phyloP scores from a whole-genome alignment of 495 filamentous ascomycete genomes.

The Aspergillus baeticus region DNA sequence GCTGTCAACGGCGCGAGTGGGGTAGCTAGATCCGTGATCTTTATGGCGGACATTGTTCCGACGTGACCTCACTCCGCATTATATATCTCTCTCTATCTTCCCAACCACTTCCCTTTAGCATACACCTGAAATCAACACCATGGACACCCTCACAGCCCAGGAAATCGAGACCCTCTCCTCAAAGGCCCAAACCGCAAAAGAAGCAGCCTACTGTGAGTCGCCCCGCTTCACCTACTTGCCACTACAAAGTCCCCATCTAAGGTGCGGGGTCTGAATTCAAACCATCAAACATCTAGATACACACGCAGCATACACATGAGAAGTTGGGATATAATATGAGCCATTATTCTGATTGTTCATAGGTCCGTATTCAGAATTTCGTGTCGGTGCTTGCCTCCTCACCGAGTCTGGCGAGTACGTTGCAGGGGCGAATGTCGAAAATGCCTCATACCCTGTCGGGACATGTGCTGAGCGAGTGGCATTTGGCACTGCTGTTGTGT shows the following conservation, averaged over 20 bases:
- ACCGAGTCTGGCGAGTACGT: constrained; percentile 60
- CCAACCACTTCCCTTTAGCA: too few species aligned
- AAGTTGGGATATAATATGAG: background rate
- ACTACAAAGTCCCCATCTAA: too few species aligned
- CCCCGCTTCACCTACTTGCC: too few species aligned
- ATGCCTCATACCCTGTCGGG: constrained; percentile 86
- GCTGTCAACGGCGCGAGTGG: background rate
- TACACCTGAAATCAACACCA: constrained; percentile 5
- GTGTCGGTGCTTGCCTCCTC: constrained; percentile 81
- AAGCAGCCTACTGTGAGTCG: constrained; percentile 68
- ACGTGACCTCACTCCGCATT: background rate
- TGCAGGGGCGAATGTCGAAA: constrained; percentile 88
- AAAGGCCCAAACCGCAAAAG: constrained; percentile 64
- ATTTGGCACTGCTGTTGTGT: constrained; percentile 74
- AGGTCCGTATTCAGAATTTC: constrained; percentile 93
- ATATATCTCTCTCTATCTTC: background rate
- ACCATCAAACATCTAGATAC: background rate
- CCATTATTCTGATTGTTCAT: background rate
- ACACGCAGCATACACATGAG: background rate
- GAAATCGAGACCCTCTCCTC: constrained; percentile 62
- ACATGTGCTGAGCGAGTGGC: constrained; percentile 93
- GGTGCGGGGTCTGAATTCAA: too few species aligned
- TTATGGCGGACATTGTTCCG: background rate
- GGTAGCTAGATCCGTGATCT: background rate
- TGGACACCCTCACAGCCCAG: constrained; percentile 47